Evolutionary conservation across 345 rosid genomes (phyloP).

Genomic region (Moringa oleifera): DNA sequence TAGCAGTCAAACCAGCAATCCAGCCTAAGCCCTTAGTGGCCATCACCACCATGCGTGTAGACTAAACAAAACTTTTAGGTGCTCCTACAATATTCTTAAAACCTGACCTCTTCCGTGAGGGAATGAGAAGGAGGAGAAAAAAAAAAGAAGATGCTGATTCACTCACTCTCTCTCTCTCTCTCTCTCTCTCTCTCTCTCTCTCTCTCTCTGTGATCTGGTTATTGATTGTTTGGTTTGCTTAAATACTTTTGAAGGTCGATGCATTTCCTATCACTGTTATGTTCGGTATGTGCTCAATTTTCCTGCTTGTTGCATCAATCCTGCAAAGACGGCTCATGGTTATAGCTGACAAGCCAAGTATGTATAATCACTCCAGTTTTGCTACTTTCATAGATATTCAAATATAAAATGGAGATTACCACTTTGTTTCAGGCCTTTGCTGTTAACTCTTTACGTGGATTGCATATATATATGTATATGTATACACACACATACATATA

Average conservation of each 20-base stretch:
- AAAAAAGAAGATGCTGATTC: too few relatives aligned
- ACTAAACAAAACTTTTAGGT: neutral
- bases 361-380: constrained; percentile 13
- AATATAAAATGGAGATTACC: neutral
- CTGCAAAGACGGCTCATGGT: constrained; percentile 80
- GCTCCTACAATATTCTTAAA: neutral
- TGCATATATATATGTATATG: too few relatives aligned
- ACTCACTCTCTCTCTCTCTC: neutral
- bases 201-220: neutral
- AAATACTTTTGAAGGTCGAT: constrained; percentile 81
- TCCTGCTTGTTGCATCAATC: constrained; percentile 88
- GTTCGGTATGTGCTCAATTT: constrained; percentile 98
- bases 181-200: neutral
- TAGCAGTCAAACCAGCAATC: too few relatives aligned
- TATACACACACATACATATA: too few relatives aligned
- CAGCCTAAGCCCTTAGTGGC: too few relatives aligned
- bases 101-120: neutral
- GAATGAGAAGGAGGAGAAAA: neutral
- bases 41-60: too few relatives aligned
- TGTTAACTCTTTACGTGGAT: too few relatives aligned
- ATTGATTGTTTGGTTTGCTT: constrained; percentile 12
- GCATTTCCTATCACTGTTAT: constrained; percentile 90
- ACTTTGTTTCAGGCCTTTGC: neutral
- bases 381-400: neutral
- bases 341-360: constrained; percentile 78